These are phyloP conservation scores for Aegilops sharonensis DNA, from an alignment of 176 grass and related monocot genomes.

Conservation along the genomic window DNA sequence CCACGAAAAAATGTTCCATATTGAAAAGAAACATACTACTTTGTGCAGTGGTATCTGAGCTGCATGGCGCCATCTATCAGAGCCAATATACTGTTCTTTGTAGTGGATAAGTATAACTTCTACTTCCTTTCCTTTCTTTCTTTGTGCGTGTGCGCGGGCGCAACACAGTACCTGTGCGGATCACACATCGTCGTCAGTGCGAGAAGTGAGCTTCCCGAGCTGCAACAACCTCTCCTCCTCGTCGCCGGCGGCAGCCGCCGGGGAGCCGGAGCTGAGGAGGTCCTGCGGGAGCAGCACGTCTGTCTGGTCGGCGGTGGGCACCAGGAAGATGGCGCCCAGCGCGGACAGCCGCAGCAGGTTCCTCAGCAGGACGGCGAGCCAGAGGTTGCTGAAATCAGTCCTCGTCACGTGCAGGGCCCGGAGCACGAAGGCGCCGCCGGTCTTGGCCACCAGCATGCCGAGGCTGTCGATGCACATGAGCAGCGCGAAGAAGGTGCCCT, in stretches of 20 bases:
- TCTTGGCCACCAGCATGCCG: conserved; percentile 61
- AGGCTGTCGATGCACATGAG: conserved; percentile 91
- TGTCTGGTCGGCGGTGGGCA: conserved; percentile 47
- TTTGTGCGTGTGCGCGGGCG: background rate
- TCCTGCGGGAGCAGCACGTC: conserved; percentile 61
- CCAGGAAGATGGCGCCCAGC: conserved; percentile 55
- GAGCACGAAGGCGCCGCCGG: conserved; percentile 58
- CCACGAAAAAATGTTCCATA: no score
- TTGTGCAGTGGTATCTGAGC: no score
- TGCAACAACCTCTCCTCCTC: conserved; percentile 62
- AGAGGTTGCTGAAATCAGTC: conserved; percentile 62
- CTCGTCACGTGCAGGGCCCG: conserved; percentile 63
- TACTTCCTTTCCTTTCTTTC: background rate
- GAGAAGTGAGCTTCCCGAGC: conserved; percentile 45
- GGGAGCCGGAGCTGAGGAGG: conserved; percentile 31
- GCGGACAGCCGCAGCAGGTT: conserved; percentile 67
- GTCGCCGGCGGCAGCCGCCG: background rate
- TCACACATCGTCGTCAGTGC: conserved; percentile 18
- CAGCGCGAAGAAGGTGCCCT: conserved; percentile 90
- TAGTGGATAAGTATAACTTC: background rate
- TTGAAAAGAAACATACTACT: no score
- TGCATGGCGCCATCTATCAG: no score
- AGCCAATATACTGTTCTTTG: background rate
- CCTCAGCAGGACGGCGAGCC: conserved; percentile 67
- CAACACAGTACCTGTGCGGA: background rate